A percentile compares a stretch with the other conserved stretches of the same genome.
These are phyloP conservation scores for Colletotrichum siamense DNA, from an alignment of 2,329 filamentous ascomycete genomes.

Conservation along the genomic window DNA sequence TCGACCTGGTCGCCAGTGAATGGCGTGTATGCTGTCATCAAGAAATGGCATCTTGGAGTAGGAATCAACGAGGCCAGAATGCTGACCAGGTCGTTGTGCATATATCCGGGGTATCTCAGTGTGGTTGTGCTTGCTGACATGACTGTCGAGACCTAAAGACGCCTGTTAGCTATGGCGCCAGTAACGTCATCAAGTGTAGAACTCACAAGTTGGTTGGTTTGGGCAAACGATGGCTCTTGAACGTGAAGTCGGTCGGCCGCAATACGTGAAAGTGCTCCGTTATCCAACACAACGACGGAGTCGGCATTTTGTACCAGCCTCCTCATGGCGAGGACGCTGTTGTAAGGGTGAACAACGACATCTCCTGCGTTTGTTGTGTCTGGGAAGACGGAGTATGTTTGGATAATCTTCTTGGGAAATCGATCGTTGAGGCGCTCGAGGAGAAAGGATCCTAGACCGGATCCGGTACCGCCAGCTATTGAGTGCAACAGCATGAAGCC, in stretches of 20 bases:
- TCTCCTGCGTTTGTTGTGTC: conserved; percentile 87
- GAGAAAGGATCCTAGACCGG: conserved; percentile 92
- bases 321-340: conserved; percentile 91
- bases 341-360: conserved; percentile 98
- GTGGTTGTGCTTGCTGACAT: conserved; percentile 99
- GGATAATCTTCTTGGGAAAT: conserved; percentile 98
- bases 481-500: conserved; percentile 99
- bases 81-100: conserved; percentile 99
- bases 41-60: conserved; percentile 95
- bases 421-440: conserved; percentile 95
- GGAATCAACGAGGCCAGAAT: conserved; percentile 96
- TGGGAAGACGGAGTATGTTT: conserved; percentile 98
- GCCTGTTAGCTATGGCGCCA: background rate
- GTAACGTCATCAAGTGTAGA: background rate
- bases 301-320: conserved; percentile 95
- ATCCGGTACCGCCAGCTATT: conserved; percentile 95
- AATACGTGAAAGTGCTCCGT: conserved; percentile 91
- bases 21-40: conserved; percentile 98
- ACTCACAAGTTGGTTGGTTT: conserved; percentile 90
- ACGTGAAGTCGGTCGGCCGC: conserved; percentile 94
- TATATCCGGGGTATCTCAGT: conserved; percentile 95
- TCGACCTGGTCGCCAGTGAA: conserved; percentile 97
- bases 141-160: conserved; percentile 80
- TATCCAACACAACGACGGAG: conserved; percentile 96
- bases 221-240: conserved; percentile 93